Evolutionary conservation across 805 yeast genomes (phyloP).

Genomic region (Metschnikowia lachancei): DNA sequence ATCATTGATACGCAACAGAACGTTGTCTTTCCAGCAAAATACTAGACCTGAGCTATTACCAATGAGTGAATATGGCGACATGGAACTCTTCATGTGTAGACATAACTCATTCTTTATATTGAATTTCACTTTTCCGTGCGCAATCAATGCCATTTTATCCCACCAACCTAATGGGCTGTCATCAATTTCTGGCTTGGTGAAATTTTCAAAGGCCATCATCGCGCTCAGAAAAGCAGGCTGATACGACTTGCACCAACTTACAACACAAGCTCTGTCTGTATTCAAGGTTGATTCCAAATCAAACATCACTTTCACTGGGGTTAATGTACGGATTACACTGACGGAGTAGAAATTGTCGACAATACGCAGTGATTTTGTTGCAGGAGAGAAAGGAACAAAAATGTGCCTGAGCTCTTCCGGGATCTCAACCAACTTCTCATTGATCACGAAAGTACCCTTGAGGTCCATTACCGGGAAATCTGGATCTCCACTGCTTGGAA

Average conservation of each 20-base stretch:
- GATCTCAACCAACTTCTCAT: constrained; percentile 50
- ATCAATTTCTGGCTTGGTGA: constrained; percentile 45
- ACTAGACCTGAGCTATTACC: constrained; percentile 64
- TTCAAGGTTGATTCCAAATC: constrained; percentile 47
- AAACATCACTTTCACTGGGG: constrained; percentile 56
- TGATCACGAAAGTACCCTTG: constrained; percentile 50
- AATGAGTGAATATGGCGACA: constrained; percentile 54
- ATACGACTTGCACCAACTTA: constrained; percentile 64
- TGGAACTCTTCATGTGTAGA: constrained; percentile 60
- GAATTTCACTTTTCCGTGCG: constrained; percentile 54
- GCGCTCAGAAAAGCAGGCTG: constrained; percentile 60
- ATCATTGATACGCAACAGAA: constrained; percentile 50
- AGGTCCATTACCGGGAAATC: constrained; percentile 29
- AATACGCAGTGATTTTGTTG: constrained; percentile 23
- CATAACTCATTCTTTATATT: constrained; percentile 52
- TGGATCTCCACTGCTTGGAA: constrained; percentile 36
- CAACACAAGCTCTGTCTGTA: constrained; percentile 47
- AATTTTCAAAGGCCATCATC: constrained; percentile 39
- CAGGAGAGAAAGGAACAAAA: constrained; percentile 59
- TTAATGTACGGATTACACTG: constrained; percentile 58
- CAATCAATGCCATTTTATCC: constrained; percentile 52
- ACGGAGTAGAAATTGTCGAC: constrained; percentile 55
- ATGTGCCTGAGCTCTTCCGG: constrained; percentile 46
- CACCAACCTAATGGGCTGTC: constrained; percentile 48
- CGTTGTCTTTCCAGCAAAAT: constrained; percentile 61